Conservation (phyloP, 768 basidiomycete species). For the Hygrocybe coccinea region DNA sequence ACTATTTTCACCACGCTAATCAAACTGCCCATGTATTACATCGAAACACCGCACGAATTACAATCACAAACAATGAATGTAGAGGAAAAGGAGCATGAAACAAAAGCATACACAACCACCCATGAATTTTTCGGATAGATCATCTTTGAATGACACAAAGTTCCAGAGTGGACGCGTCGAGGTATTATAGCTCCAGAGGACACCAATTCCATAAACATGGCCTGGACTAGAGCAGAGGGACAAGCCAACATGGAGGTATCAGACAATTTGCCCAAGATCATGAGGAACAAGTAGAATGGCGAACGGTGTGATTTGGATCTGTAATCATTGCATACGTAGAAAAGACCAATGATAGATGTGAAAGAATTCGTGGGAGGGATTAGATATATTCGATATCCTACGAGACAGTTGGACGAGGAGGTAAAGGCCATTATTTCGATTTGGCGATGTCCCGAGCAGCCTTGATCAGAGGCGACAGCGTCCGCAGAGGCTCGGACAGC, state of each 20-base stretch:
- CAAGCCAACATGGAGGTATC: neutral
- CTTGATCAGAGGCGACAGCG: constrained; percentile 85
- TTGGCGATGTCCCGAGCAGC: constrained; percentile 85
- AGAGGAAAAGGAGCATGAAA: neutral
- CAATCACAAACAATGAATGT: neutral
- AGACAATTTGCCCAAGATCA: neutral
- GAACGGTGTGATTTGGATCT: neutral
- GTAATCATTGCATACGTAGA: constrained; percentile 5
- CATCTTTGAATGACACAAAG: no score
- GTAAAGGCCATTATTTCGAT: constrained; percentile 35
- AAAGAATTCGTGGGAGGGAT: constrained; percentile 5
- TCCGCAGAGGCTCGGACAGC: constrained; percentile 79
- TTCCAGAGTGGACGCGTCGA: no score
- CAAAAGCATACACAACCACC: neutral
- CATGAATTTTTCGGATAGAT: neutral
- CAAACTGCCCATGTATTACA: neutral
- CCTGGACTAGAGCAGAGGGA: neutral
- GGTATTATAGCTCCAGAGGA: no score
- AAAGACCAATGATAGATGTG: neutral
- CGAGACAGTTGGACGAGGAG: neutral
- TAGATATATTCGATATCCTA: constrained; percentile 5
- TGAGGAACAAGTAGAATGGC: neutral
- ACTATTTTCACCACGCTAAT: neutral
- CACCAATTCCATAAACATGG: neutral
- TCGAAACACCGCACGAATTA: constrained; percentile 1